Conservation (phyloP, 1,284 basidiomycete species). For the Athelia psychrophila region DNA sequence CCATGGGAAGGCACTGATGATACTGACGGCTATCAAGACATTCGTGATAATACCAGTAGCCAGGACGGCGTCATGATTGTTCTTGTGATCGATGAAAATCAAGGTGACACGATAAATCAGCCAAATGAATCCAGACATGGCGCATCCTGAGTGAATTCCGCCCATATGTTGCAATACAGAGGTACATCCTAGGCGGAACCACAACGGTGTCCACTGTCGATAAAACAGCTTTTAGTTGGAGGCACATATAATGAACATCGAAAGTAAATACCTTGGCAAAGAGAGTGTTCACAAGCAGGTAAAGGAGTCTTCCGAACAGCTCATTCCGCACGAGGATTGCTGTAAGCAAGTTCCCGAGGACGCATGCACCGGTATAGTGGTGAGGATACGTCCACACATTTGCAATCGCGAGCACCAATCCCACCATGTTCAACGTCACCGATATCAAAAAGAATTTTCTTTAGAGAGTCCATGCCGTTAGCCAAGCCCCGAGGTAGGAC, state of each 20-base stretch:
- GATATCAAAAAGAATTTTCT: slow-evolving; percentile 60
- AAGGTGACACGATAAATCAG: slow-evolving; percentile 57
- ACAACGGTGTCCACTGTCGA: slow-evolving; percentile 64
- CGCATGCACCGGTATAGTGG: slow-evolving; percentile 58
- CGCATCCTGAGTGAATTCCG: slow-evolving; percentile 74
- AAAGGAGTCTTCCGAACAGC: slow-evolving; percentile 52
- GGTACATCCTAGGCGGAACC: slow-evolving; percentile 66
- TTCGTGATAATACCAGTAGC: slow-evolving; percentile 57
- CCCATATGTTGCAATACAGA: slow-evolving; percentile 69
- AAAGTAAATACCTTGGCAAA: slow-evolving; percentile 53
- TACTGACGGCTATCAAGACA: slow-evolving; percentile 49
- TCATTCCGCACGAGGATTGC: slow-evolving; percentile 57
- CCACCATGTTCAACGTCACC: slow-evolving; percentile 57
- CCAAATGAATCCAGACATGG: slow-evolving; percentile 64
- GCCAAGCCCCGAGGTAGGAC: too few relatives aligned
- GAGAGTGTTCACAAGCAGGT: slow-evolving; percentile 45
- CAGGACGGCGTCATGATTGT: slow-evolving; percentile 53
- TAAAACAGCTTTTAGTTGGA: slow-evolving; percentile 7
- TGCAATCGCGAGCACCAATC: slow-evolving; percentile 56
- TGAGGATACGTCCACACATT: slow-evolving; percentile 63
- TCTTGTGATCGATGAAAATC: slow-evolving; percentile 43
- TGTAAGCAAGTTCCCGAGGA: slow-evolving; percentile 50
- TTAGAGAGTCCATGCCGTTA: neutral
- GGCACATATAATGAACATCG: neutral
- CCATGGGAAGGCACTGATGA: slow-evolving; percentile 66